Conservation (phyloP, 208 protist species). For the Porcisia deanei region DNA sequence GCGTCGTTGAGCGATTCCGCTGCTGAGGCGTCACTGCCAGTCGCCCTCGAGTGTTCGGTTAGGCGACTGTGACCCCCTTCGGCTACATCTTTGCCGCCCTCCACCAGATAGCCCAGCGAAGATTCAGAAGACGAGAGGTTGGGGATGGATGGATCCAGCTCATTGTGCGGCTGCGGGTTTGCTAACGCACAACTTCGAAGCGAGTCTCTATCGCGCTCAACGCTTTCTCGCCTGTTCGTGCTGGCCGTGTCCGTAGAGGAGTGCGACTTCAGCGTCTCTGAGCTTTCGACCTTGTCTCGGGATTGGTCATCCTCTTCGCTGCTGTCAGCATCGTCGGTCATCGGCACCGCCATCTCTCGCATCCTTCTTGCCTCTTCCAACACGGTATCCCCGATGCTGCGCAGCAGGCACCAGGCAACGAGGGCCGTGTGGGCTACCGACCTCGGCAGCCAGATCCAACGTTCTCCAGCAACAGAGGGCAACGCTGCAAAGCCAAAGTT, state of each 20-base stretch:
- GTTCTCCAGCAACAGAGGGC: not conserved
- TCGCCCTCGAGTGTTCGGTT: not conserved
- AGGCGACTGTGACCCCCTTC: not conserved
- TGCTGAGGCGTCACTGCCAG: not conserved
- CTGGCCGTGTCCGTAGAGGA: not conserved
- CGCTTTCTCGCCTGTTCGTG: not conserved
- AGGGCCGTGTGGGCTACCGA: constrained; percentile 7
- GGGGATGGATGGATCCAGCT: not conserved
- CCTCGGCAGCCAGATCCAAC: constrained; percentile 30
- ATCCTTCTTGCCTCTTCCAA: constrained; percentile 17
- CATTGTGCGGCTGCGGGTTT: not conserved
- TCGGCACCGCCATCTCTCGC: constrained; percentile 7
- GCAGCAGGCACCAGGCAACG: constrained; percentile 24
- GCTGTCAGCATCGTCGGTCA: not conserved
- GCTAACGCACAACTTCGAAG: no score
- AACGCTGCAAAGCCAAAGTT: not conserved
- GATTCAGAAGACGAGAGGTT: constrained; percentile 20
- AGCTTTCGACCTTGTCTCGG: not conserved
- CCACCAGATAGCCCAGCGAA: constrained; percentile 20
- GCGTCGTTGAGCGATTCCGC: not conserved
- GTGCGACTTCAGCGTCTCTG: not conserved
- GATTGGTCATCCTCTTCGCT: not conserved
- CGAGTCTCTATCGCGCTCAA: not conserved
- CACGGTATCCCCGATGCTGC: constrained; percentile 29
- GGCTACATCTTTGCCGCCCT: not conserved